Conservation (phyloP, 768 basidiomycete species). For the Clathrus columnatus region DNA sequence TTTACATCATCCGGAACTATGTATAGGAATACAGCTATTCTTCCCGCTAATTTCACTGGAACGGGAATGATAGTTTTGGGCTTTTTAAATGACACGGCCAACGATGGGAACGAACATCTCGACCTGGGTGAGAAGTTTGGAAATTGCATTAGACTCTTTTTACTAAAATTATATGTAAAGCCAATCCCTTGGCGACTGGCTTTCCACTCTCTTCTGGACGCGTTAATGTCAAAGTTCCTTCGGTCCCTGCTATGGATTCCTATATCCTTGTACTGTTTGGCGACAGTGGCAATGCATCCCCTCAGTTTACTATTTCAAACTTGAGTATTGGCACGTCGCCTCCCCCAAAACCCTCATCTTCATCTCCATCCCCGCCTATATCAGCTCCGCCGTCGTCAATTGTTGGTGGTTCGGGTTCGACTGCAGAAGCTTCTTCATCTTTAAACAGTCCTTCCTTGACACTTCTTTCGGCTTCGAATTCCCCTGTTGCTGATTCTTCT, state of each 20-base stretch:
- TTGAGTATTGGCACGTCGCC: constrained; percentile 1
- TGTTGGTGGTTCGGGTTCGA: neutral
- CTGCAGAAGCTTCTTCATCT: neutral
- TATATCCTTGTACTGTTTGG: constrained; percentile 60
- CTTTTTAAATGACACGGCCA: constrained; percentile 25
- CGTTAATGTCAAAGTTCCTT: constrained; percentile 45
- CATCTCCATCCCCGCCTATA: neutral
- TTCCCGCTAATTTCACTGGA: constrained; percentile 31
- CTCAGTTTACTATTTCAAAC: constrained; percentile 45
- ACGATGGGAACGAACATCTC: constrained; percentile 39
- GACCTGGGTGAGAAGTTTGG: constrained; percentile 33
- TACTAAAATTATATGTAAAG: constrained; percentile 20
- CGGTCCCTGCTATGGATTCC: constrained; percentile 32
- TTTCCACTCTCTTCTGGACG: constrained; percentile 45
- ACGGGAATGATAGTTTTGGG: constrained; percentile 42
- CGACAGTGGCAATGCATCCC: constrained; percentile 56
- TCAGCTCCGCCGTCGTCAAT: neutral
- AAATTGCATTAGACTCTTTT: neutral
- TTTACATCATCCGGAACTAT: neutral
- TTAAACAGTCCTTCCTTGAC: neutral
- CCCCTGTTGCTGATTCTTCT: neutral
- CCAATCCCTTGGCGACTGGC: constrained; percentile 44
- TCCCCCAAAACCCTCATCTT: neutral
- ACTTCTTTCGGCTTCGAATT: neutral
- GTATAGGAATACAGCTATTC: constrained; percentile 28